Evolutionary conservation across 1,139 yeast genomes (phyloP), one percentile per base, ranked within the genome.

Genomic region (Ashbya aceris): DNA sequence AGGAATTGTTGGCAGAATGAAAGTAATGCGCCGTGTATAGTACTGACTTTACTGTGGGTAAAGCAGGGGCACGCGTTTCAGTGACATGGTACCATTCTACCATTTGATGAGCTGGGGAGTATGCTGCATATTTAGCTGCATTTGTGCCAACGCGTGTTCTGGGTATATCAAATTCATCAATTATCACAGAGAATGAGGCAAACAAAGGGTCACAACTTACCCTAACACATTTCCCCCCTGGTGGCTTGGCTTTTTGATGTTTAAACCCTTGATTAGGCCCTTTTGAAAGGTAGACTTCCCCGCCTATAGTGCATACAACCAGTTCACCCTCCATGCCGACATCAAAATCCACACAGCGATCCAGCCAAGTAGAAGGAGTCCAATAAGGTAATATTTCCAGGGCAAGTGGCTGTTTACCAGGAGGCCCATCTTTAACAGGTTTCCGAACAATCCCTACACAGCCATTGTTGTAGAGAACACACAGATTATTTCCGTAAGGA

Each of bases 171-270:
- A 71, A 60, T 40, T 83, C 93, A 50, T 79, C 82, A 50, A 83
- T 70, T 7, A 85, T 64, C 39, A 82, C 76, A 1, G 78, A 80
- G 66, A 84, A 85, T 0, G 86, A 79, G 0, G 76, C 67, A 56
- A 83, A 84, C 12, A 68, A 62, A 1, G 79, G 71, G 57, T 85
- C 89, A 53, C 91, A 79, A 1, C 73, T 60, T 1, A 86, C 94
- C 35, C 68, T 66, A 6, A 70, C 71, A 6, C 52, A 47, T 33
- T 49, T 49, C 5, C 62, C 61, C 1, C 59, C 47, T 4, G 49
- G 42, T 23, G 57, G 40, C 38, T 56, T 58, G 20, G 49, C 53
- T 38, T 50, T 44, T 10, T 49, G 38, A 33, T 48, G 52, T 38
- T 55, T 56, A 27, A 52, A 48, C 1, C 43, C 30, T 14, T 17